These are phyloP conservation scores for Ceratocystis papillata DNA, from an alignment of 2,329 filamentous ascomycete species.

Conservation along the genomic window DNA sequence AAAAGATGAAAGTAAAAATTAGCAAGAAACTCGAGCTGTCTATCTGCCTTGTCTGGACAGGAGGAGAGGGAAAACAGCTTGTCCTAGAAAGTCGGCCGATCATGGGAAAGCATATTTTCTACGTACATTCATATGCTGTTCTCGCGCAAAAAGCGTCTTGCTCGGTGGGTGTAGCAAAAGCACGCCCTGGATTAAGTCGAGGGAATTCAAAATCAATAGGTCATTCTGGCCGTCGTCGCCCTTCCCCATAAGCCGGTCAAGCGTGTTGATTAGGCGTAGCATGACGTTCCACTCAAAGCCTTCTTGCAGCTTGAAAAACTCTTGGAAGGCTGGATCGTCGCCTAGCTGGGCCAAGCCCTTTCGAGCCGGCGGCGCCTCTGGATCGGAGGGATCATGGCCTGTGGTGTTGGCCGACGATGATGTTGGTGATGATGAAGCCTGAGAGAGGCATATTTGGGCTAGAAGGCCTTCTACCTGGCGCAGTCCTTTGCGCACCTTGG, in stretches of 20 bases:
- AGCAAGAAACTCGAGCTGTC: background rate
- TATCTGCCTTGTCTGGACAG: no score
- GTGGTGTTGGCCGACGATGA: slow-evolving; percentile 8
- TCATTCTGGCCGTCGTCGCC: slow-evolving; percentile 75
- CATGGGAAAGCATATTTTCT: no score
- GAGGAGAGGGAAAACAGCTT: no score
- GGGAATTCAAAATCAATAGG: slow-evolving; percentile 71
- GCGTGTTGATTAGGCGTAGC: slow-evolving; percentile 69
- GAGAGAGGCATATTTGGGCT: slow-evolving; percentile 82
- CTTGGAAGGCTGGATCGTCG: slow-evolving; percentile 78
- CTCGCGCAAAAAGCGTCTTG: slow-evolving; percentile 72
- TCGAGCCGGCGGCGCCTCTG: slow-evolving; percentile 34
- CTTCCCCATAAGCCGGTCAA: slow-evolving; percentile 77
- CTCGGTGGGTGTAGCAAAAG: slow-evolving; percentile 84
- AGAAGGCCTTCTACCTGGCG: slow-evolving; percentile 89
- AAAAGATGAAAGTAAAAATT: slow-evolving; percentile 20
- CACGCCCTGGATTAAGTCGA: slow-evolving; percentile 81
- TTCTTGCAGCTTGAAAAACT: slow-evolving; percentile 95
- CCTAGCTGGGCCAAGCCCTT: slow-evolving; percentile 61
- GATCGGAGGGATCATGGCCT: slow-evolving; percentile 22
- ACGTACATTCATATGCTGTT: slow-evolving; percentile 84
- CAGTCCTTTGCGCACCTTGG: slow-evolving; percentile 85
- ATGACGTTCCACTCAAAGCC: slow-evolving; percentile 97
- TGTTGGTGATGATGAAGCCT: slow-evolving; percentile 26
- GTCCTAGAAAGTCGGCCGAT: no score